Base-by-base conservation (phyloP, 805 yeast species). In the Wickerhamomyces bisporus region DNA sequence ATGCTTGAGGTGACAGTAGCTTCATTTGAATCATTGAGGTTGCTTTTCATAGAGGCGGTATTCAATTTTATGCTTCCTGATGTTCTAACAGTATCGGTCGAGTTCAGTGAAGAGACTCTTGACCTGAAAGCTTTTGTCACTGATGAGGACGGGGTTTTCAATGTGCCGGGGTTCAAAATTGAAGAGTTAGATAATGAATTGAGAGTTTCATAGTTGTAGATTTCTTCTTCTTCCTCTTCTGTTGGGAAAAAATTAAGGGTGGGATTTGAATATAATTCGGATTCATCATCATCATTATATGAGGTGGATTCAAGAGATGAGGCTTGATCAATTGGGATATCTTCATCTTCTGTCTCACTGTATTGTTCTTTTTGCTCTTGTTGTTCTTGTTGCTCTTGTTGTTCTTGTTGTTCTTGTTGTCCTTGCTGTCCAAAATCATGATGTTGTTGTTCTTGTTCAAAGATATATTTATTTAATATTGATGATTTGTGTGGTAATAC, bases 201-300 rank as follows among this genome's bases (percentile, higher is more conserved):
- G 25, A 49, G 29, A 8, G 47, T 38, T 19, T 42, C 48, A 26
- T 44, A 48, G 30, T 45, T 42, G 25, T 35, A 30, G 8, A 41
- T 27, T 24, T 48, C 51, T 13, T 49, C 53, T n/a, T 49, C 53
- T 19, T 41, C 47, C n/a, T 42, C 47, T 13, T 44, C 50, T 10
- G 27, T 32, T 30, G 32, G 32, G 25, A 19, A 30, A 10, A 21
- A 7, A 10, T 21, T 10, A 21, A 7, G 24, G 10, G 7, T 21
- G n/a, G n/a, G n/a, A n/a, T n/a, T n/a, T n/a, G n/a, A n/a, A n/a
- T n/a, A n/a, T n/a, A n/a, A n/a, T n/a, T n/a, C n/a, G n/a, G n/a
- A n/a, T n/a, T n/a, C n/a, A n/a, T n/a, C n/a, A n/a, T n/a, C n/a
- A 10, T 18, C 23, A n/a, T 29, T 16, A n/a, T 17, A 27, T 14